Base-by-base conservation (phyloP, 2,329 filamentous ascomycete genomes). In the Pseudocercospora pini-densiflorae region DNA sequence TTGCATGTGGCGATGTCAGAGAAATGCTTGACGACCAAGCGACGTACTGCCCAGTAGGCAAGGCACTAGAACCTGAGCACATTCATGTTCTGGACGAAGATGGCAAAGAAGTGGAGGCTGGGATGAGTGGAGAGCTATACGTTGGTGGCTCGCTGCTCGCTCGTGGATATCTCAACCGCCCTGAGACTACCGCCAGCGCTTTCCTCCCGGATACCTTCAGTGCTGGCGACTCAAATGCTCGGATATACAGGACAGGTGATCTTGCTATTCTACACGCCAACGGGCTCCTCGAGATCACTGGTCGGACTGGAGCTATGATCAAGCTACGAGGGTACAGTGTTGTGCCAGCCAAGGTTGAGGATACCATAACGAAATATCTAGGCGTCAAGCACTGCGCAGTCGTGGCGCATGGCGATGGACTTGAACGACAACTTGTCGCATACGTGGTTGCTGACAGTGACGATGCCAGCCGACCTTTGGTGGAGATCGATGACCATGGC, bases 271-370 rank as follows among this genome's bases (percentile, higher is more conserved):
- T 92, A 45, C 83, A 92, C 6, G 83, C 89, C 0, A 90, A 86
- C 1, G 91, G 91, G 1, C 81, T 89, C 5, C 82, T 93, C 7
- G 90, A 93, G 75, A 92, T 93, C 66, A 92, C 89, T 6, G 91
- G 91, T 36, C 87, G 91, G 60, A 89, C 92, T 0, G 90, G 90
- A 14, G 87, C 88, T 12, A 93, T 93, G 90, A 93, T 93, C 80
- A 93, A 93, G 79, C 86, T 92, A 10, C 87, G 91, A 65, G 91
- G 91, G 1, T 93, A 93, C 74, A 92, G 90, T 0, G 89, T 93
- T 2, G 90, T 93, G 24, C 91, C 91, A 5, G 89, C 88, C 7
- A 92, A 92, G 65, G 90, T 93, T 1, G 90, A 94, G 76, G 90
- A 88, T 71, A 87, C 88, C 5, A 91, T 94, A 64, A 83, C 89